Evolutionary conservation across 768 basidiomycete species (phyloP).

Genomic region (Podaxis sp.): DNA sequence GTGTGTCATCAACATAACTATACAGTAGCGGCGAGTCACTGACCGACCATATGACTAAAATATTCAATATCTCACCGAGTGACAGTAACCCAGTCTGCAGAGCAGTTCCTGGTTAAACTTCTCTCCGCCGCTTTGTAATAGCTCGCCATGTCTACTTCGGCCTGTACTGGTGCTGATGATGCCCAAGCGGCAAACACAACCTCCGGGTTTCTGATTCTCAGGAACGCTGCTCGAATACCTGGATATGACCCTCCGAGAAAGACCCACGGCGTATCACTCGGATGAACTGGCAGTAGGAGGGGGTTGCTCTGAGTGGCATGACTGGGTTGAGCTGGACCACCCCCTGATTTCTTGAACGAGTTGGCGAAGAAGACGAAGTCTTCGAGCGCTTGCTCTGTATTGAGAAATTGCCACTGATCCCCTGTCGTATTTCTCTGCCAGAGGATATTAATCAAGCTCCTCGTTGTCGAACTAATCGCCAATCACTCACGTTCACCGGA

Average conservation of each 20-base stretch:
- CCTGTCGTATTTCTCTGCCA: constrained; percentile 42
- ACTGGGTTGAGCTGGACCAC: constrained; percentile 5
- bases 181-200: constrained; percentile 48
- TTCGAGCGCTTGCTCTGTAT: constrained; percentile 48
- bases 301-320: constrained; percentile 13
- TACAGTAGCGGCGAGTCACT: not conserved
- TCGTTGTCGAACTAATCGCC: not conserved
- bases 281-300: constrained; percentile 29
- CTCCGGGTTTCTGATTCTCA: constrained; percentile 45
- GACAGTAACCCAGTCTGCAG: constrained; percentile 50
- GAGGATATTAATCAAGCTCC: not conserved
- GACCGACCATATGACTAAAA: too few species aligned
- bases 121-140: constrained; percentile 51
- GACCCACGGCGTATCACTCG: constrained; percentile 43
- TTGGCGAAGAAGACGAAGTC: constrained; percentile 50
- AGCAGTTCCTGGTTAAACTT: constrained; percentile 48
- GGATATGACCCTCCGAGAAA: constrained; percentile 52
- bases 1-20: constrained; percentile 35
- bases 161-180: constrained; percentile 48
- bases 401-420: constrained; percentile 45
- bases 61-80: constrained; percentile 21
- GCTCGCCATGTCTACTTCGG: constrained; percentile 48
- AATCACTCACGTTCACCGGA: constrained; percentile 37
- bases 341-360: constrained; percentile 24
- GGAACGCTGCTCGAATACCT: constrained; percentile 40